A percentile compares a stretch with the other conserved stretches of the same genome.
These are phyloP conservation scores for Chaetomium tenue DNA, from an alignment of 495 filamentous ascomycete genomes.

Conservation along the genomic window DNA sequence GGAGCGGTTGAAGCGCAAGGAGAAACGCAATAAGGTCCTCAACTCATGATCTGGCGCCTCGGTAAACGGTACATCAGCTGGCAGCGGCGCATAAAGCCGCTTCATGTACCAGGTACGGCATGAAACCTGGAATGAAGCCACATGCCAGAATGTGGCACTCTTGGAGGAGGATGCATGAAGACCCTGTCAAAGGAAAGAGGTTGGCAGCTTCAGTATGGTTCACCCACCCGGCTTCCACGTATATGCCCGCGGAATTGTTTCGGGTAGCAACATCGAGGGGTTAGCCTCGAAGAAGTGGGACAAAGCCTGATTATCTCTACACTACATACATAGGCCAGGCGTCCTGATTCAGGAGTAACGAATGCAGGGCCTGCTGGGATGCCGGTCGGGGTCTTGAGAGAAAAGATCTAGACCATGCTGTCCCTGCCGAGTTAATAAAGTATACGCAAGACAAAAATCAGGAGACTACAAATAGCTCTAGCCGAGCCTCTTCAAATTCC, in stretches of 20 bases:
- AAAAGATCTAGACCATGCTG: too few species aligned
- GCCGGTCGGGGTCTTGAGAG: too few species aligned
- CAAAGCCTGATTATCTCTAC: too few species aligned
- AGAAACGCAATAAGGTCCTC: slow-evolving; percentile 96
- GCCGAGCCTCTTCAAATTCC: too few species aligned
- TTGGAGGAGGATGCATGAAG: neutral
- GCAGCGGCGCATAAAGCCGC: neutral
- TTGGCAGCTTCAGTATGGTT: neutral
- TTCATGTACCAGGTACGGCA: neutral
- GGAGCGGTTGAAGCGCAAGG: slow-evolving; percentile 85
- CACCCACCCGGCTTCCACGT: neutral
- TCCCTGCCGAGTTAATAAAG: too few species aligned
- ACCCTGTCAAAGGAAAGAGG: neutral
- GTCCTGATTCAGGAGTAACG: too few species aligned
- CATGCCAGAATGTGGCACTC: neutral
- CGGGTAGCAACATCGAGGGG: neutral
- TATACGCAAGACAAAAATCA: too few species aligned
- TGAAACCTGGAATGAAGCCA: too few species aligned
- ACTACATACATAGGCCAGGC: too few species aligned
- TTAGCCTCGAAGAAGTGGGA: neutral
- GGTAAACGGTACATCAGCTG: neutral
- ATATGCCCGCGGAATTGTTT: neutral
- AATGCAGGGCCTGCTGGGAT: too few species aligned
- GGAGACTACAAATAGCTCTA: too few species aligned
- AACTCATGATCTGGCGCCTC: slow-evolving; percentile 63